phyloP scores from a whole-genome alignment of 1,139 yeast genomes.

The Kodamaea derodonti region DNA sequence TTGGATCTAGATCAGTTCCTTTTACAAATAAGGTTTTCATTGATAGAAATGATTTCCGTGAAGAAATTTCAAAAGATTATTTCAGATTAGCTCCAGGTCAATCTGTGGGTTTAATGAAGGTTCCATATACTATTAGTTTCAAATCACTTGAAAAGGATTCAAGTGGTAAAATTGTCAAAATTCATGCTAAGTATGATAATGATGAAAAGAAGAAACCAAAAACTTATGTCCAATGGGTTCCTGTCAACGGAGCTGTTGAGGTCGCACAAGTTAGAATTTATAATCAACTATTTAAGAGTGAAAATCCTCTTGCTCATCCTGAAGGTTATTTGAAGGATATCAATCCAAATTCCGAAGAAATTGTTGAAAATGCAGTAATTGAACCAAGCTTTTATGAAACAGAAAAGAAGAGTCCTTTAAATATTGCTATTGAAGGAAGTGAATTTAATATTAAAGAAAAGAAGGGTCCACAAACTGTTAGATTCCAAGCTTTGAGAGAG shows the following conservation, averaged over 20 bases:
- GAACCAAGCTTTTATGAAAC: slow-evolving; percentile 78
- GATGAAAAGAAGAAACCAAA: slow-evolving; percentile 63
- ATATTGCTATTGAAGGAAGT: slow-evolving; percentile 59
- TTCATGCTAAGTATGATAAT: slow-evolving; percentile 79
- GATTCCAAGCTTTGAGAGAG: slow-evolving; percentile 97
- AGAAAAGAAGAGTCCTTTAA: slow-evolving; percentile 71
- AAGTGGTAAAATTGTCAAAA: slow-evolving; percentile 60
- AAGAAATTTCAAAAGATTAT: slow-evolving; percentile 52
- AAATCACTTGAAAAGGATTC: slow-evolving; percentile 62
- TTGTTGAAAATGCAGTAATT: slow-evolving; percentile 61
- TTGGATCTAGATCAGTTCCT: slow-evolving; percentile 71
- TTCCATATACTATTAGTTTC: slow-evolving; percentile 79
- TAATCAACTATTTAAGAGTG: slow-evolving; percentile 84
- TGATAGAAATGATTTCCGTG: slow-evolving; percentile 83
- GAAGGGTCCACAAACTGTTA: slow-evolving; percentile 69
- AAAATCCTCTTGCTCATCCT: slow-evolving; percentile 85
- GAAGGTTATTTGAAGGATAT: slow-evolving; percentile 85
- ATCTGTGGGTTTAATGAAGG: slow-evolving; percentile 93
- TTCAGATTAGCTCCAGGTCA: slow-evolving; percentile 93
- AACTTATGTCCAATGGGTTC: slow-evolving; percentile 97
- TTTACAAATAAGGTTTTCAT: slow-evolving; percentile 77
- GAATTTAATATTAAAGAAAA: slow-evolving; percentile 68
- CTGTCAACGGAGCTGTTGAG: slow-evolving; percentile 54
- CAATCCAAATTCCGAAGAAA: slow-evolving; percentile 72
- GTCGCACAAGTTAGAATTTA: slow-evolving; percentile 80